Evolutionary conservation across 1,139 yeast genomes (phyloP).

Genomic region (Wickerhamomyces sp.): DNA sequence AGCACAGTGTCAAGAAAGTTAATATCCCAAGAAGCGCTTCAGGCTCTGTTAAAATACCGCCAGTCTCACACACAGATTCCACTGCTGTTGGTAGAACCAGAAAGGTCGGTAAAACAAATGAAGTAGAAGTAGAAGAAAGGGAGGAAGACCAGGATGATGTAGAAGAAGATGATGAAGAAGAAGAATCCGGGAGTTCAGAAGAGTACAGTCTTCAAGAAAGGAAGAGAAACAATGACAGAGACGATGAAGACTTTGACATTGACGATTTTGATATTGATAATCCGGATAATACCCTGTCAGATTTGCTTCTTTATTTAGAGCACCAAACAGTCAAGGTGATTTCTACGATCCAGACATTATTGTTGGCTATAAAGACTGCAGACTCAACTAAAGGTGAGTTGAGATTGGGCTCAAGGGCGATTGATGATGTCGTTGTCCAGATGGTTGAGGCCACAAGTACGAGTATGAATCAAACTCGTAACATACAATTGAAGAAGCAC

Average conservation of each 20-base stretch:
- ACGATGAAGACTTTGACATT: constrained; percentile 46
- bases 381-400: constrained; percentile 74
- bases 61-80: background rate
- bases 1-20: constrained; percentile 1
- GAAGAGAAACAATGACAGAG: constrained; percentile 5
- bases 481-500: constrained; percentile 74
- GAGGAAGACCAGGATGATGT: constrained; percentile 3
- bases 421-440: constrained; percentile 69
- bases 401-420: constrained; percentile 66
- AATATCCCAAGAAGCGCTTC: no score
- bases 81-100: no score
- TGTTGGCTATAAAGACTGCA: constrained; percentile 71
- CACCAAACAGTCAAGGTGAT: constrained; percentile 93
- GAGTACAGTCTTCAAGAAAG: background rate
- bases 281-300: constrained; percentile 84
- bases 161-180: constrained; percentile 5
- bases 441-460: constrained; percentile 90
- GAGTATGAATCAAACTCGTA: constrained; percentile 86
- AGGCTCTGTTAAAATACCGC: no score
- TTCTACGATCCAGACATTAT: constrained; percentile 77
- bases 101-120: no score
- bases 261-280: constrained; percentile 76
- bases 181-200: constrained; percentile 9
- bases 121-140: background rate
- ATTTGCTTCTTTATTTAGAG: constrained; percentile 79